Evolutionary conservation across 2,329 filamentous ascomycete species (phyloP), one percentile per base, ranked within the genome.

Genomic region (Fusarium abutilonis): DNA sequence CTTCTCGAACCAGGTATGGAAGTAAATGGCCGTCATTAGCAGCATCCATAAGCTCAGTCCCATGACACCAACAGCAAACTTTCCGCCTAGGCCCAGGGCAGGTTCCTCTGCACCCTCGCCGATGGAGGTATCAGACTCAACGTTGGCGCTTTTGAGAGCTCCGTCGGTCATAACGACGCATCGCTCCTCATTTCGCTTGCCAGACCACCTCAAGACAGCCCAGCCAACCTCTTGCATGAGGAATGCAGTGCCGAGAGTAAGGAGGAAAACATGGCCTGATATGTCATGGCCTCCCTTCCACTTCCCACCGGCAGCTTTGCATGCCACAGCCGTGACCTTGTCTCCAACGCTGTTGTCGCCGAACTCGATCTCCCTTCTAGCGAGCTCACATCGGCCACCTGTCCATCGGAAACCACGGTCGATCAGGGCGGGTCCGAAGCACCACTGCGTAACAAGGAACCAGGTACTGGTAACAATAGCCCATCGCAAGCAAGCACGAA

Each of bases 1-100:
- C 89, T 98, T 99, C 80, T 99, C 95, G 70, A 96, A 89, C 93
- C 94, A 98, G 1, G 95, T 99, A 76, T 99, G 95, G 72, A 99
- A 99, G 82, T 94, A 99, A 35, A 96, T 93, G 3, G 93, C 93
- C 36, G 95, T 99, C 95, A 99, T 99, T 60, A 98, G 82, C 74
- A 99, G 77, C 95, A 99, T 99, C 92, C 95, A 98, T 80, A 89
- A 85, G 72, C 89, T 92, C 72, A 97, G 70, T 0, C 77, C 87
- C 15, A 90, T 83, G 23, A 97, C 86, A 0, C 72, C 82, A 21
- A 83, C 77, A 62, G 88, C 84, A 64, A 89, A 78, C 81, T 86
- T 79, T 68, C 78, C 77, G 9, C 82, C 77, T 46, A 83, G 65
- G 4, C 82, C 79, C 53, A 85, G 74, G 43, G 69, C 67, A 39